phyloP scores from a whole-genome alignment of 495 filamentous ascomycete species.

The Aspergillus sclerotiicarbonarius region DNA sequence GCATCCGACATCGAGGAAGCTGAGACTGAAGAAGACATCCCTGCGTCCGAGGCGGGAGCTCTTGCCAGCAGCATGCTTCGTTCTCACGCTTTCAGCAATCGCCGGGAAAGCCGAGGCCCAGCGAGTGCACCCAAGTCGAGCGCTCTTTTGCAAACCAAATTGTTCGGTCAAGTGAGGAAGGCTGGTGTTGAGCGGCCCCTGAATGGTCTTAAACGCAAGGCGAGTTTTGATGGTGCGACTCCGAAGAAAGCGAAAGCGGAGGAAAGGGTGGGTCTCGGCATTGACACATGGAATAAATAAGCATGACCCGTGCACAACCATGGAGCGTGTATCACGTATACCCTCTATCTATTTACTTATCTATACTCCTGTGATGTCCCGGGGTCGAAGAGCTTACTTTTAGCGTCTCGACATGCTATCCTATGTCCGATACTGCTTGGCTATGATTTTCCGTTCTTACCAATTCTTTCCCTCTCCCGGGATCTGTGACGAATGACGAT shows the following conservation, averaged over 20 bases:
- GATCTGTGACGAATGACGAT: constrained; percentile 31
- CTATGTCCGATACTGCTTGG: not conserved
- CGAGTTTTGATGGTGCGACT: constrained; percentile 46
- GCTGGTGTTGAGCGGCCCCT: constrained; percentile 40
- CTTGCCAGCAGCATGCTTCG: constrained; percentile 53
- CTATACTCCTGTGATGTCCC: not conserved
- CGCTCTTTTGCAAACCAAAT: constrained; percentile 58
- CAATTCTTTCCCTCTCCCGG: constrained; percentile 16
- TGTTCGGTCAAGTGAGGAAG: constrained; percentile 68
- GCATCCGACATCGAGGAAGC: constrained; percentile 70
- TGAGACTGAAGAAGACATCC: constrained; percentile 54
- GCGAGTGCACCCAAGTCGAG: constrained; percentile 37
- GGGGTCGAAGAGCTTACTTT: not conserved
- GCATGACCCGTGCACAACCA: constrained; percentile 18
- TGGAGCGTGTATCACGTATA: not conserved
- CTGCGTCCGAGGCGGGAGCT: constrained; percentile 51
- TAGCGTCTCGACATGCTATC: not conserved
- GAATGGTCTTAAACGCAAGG: constrained; percentile 56
- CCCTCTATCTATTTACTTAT: too few species aligned
- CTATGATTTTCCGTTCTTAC: constrained; percentile 12
- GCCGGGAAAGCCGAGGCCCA: constrained; percentile 19
- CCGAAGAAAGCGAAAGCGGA: constrained; percentile 61
- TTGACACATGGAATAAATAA: constrained; percentile 40
- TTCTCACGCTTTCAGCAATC: constrained; percentile 29
- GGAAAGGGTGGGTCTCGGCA: constrained; percentile 62